These are phyloP conservation scores for Hypholoma fasciculare DNA, from an alignment of 768 basidiomycete genomes.

Conservation along the genomic window DNA sequence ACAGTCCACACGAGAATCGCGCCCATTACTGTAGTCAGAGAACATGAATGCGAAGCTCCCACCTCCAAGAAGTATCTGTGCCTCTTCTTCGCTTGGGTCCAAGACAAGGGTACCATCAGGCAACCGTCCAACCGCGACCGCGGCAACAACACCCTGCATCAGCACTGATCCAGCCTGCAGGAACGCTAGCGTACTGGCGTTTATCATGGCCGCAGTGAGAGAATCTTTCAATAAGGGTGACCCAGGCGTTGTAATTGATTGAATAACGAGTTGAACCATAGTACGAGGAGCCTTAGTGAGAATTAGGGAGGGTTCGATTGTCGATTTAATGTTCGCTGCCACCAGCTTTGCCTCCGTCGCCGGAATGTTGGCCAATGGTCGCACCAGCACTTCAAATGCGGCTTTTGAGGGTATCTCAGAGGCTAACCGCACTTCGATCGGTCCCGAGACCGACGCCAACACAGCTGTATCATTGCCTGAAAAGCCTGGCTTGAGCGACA, in stretches of 20 bases:
- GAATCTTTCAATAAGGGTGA: constrained; percentile 32
- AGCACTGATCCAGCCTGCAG: constrained; percentile 70
- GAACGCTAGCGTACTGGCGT: constrained; percentile 68
- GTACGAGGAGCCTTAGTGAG: constrained; percentile 70
- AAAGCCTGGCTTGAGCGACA: constrained; percentile 3
- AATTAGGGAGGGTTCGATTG: constrained; percentile 63
- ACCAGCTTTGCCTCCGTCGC: constrained; percentile 69
- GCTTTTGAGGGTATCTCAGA: constrained; percentile 72
- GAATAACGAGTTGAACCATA: constrained; percentile 76
- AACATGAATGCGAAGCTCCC: constrained; percentile 77
- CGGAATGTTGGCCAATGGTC: constrained; percentile 69
- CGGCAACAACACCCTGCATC: constrained; percentile 75
- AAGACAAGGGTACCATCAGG: constrained; percentile 38
- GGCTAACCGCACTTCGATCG: constrained; percentile 72
- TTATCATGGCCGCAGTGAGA: constrained; percentile 65
- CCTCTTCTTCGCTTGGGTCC: constrained; percentile 52
- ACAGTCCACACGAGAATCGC: constrained; percentile 26
- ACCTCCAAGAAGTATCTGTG: constrained; percentile 32
- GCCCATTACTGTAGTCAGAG: constrained; percentile 23
- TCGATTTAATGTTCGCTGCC: constrained; percentile 50
- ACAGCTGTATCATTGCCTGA: constrained; percentile 40
- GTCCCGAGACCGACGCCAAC: constrained; percentile 76
- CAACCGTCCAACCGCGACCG: constrained; percentile 54
- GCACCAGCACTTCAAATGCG: constrained; percentile 71
- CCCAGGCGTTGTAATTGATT: constrained; percentile 43